Conservation (phyloP, 495 filamentous ascomycete species). For the Viridothelium virens region DNA sequence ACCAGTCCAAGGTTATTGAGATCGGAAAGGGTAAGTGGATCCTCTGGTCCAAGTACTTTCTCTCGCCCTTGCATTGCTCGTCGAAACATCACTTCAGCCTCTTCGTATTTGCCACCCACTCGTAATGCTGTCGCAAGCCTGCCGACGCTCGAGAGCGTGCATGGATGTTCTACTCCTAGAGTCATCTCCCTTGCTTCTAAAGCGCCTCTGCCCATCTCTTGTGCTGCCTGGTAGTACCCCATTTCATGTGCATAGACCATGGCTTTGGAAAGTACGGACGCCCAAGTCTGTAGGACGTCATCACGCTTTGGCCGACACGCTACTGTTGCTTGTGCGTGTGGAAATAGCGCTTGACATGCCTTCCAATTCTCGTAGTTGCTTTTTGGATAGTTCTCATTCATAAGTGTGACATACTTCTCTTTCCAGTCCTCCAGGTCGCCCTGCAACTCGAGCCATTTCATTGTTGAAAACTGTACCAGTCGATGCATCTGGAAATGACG, state of each 20-base stretch:
- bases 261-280: slow-evolving; percentile 12
- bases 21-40: too few relatives aligned
- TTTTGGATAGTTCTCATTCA: background rate
- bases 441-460: slow-evolving; percentile 1
- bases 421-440: slow-evolving; percentile 21
- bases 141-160: background rate
- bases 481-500: slow-evolving; percentile 14
- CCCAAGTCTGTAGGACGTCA: slow-evolving; percentile 15
- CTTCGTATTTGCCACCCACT: slow-evolving; percentile 16
- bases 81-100: slow-evolving; percentile 19
- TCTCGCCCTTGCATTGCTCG: slow-evolving; percentile 12
- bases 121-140: background rate
- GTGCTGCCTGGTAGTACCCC: slow-evolving; percentile 18
- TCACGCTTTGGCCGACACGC: slow-evolving; percentile 9
- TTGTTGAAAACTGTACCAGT: slow-evolving; percentile 12
- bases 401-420: slow-evolving; percentile 16
- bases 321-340: slow-evolving; percentile 28
- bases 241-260: background rate
- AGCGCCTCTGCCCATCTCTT: slow-evolving; percentile 17
- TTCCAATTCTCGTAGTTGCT: slow-evolving; percentile 28
- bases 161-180: background rate
- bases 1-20: too few relatives aligned
- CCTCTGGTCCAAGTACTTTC: slow-evolving; percentile 3
- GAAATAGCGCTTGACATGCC: slow-evolving; percentile 28
- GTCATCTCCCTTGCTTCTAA: slow-evolving; percentile 18